Base-by-base conservation (phyloP, 1,284 basidiomycete species). In the Cryptococcus depauperatus region DNA sequence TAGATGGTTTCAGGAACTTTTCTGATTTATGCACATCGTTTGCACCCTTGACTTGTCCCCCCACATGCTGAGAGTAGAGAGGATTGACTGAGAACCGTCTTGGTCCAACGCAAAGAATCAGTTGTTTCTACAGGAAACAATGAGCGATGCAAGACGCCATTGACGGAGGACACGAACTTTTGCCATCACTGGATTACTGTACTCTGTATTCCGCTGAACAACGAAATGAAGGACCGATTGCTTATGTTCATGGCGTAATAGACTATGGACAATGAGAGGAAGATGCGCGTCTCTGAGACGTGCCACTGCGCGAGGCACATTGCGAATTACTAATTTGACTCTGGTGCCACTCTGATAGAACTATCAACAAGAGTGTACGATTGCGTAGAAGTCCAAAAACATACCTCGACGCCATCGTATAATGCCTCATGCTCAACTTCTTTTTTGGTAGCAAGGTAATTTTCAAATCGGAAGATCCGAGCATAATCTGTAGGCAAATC, bases 21-120 rank as follows among this genome's bases (percentile, higher is more conserved):
- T 97, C 90, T 48, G 87, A 95, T 64, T 96, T 98, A 77, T 98
- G 92, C 1, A 95, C 90, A 57, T 97, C 96, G 75, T 98, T 98
- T 33, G 81, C 75, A 7, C 90, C 89, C 62, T 84, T 87, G 5
- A 85, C 85, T 7, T 90, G 88, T 9, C 89, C 89, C 18, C 84
- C 80, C 4, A 85, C 83, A 61, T 92, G 90, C 61, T 96, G 90
- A 54, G 88, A 92, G 72, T 87, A 97, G 30, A 95, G 74, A 0
- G 95, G 93, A 48, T 84, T 85, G 38, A 93, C 82, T 10, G 76
- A 75, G 57, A 93, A 77, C 37, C 91, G 80, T 35, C 92, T 79
- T 11, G 90, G 86, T 1, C 93, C 93, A 11, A 93, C 79, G 61
- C 88, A 91, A 1, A 97, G 74, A 21, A 96, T 77, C 42, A 98